phyloP scores from a whole-genome alignment of 306 rosid species.

The Calophaca sinica region DNA sequence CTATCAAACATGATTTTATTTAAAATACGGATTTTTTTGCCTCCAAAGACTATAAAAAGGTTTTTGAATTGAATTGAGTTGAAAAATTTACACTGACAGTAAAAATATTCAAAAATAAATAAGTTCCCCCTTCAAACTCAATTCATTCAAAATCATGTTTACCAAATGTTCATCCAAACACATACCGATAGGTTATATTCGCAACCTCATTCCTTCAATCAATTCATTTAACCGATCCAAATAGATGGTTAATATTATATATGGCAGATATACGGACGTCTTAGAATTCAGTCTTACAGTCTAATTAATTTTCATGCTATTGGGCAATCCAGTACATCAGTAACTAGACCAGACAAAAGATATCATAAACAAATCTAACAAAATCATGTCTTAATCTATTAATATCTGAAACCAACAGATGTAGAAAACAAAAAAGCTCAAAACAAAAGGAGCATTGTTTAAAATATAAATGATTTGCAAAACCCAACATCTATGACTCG shows the following conservation, averaged over 20 bases:
- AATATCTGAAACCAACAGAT: not conserved
- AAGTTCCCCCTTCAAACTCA: no score
- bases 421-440: not conserved
- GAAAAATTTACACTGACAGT: no score
- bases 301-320: not conserved
- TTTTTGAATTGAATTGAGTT: no score
- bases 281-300: not conserved
- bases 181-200: no score
- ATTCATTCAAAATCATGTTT: no score
- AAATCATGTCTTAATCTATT: slow-evolving; percentile 1
- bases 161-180: no score
- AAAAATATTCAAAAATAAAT: no score
- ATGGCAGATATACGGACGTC: not conserved
- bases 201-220: no score
- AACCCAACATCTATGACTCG: slow-evolving; percentile 15
- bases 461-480: slow-evolving; percentile 8
- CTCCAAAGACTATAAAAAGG: no score
- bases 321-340: not conserved
- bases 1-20: no score
- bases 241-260: not conserved
- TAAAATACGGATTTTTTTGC: no score
- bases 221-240: not conserved
- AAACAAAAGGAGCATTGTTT: not conserved
- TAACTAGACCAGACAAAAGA: not conserved
- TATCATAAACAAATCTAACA: not conserved